phyloP scores from a whole-genome alignment of 2,329 filamentous ascomycete genomes.

The Ophiostoma fasciatum region DNA sequence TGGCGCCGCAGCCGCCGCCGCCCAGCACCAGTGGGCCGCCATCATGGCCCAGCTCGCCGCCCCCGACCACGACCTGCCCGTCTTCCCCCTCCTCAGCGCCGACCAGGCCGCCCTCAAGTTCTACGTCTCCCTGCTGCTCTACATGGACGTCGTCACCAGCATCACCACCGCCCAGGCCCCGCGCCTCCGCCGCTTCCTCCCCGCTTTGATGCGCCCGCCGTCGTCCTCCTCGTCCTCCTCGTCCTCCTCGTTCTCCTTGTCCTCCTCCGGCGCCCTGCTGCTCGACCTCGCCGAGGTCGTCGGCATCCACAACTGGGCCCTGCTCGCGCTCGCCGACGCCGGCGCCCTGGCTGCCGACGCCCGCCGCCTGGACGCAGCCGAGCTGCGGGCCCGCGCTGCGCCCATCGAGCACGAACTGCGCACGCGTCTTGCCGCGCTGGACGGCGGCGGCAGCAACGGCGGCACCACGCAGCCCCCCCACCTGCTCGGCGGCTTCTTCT shows the following conservation, averaged over 20 bases:
- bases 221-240: conserved; percentile 16
- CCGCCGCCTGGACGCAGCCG: conserved; percentile 22
- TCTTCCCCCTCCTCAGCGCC: conserved; percentile 12
- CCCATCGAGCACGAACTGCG: conserved; percentile 25
- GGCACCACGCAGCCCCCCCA: no score
- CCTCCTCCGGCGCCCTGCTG: not conserved
- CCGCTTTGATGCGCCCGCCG: conserved; percentile 17
- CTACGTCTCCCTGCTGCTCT: conserved; percentile 19
- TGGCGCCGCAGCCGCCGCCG: not conserved
- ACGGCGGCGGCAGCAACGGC: no score
- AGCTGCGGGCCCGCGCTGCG: conserved; percentile 30
- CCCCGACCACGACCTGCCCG: not conserved
- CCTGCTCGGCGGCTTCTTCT: conserved; percentile 8
- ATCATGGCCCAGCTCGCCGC: conserved; percentile 13
- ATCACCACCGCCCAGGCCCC: conserved; percentile 20
- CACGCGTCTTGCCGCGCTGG: no score
- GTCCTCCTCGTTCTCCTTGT: not conserved
- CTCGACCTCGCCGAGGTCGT: conserved; percentile 34
- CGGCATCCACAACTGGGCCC: conserved; percentile 42
- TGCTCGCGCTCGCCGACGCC: conserved; percentile 39
- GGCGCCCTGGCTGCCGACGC: conserved; percentile 33
- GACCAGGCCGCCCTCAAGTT: conserved; percentile 21
- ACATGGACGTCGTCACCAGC: conserved; percentile 22
- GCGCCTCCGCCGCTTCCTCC: conserved; percentile 19
- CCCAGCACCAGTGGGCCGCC: conserved; percentile 4